Percentiles rank a stretch among this genome's conserved stretches.
These are phyloP conservation scores for Sporothrix mexicana DNA, from an alignment of 2,329 filamentous ascomycete species.

Conservation along the genomic window DNA sequence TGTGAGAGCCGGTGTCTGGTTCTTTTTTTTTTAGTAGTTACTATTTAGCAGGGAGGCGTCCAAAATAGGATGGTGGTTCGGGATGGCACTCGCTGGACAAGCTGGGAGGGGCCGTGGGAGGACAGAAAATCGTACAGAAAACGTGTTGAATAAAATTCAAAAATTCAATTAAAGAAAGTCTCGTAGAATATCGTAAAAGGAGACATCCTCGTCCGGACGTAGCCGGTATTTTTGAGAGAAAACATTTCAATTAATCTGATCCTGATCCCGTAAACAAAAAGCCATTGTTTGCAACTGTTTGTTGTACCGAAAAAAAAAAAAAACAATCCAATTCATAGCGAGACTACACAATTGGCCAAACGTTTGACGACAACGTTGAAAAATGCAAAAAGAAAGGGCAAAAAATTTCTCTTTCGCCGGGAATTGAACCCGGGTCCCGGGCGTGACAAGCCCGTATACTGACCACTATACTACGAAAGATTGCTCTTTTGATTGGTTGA, in stretches of 20 bases:
- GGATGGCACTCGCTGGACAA: neutral
- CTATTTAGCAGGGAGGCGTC: neutral
- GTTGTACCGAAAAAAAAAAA: neutral
- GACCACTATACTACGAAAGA: too few species aligned
- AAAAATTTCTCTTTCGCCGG: too few species aligned
- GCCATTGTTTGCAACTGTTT: neutral
- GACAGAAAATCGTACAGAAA: neutral
- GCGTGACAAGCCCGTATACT: too few species aligned
- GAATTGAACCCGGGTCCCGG: too few species aligned
- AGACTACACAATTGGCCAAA: neutral
- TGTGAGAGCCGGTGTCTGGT: neutral
- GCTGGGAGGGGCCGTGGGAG: neutral
- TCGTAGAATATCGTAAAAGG: neutral
- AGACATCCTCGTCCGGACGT: too few species aligned
- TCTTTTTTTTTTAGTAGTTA: neutral
- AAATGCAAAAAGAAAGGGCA: too few species aligned
- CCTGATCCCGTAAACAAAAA: neutral
- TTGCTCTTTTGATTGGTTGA: too few species aligned
- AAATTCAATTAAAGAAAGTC: neutral
- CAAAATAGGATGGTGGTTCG: neutral
- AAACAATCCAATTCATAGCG: too few species aligned
- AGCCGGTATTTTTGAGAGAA: too few species aligned
- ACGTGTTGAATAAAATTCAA: conserved; percentile 13
- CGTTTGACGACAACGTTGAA: neutral
- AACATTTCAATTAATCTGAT: neutral